Evolutionary conservation across 2,329 filamentous ascomycete species (phyloP).

Genomic region (Dactylellina sp.): DNA sequence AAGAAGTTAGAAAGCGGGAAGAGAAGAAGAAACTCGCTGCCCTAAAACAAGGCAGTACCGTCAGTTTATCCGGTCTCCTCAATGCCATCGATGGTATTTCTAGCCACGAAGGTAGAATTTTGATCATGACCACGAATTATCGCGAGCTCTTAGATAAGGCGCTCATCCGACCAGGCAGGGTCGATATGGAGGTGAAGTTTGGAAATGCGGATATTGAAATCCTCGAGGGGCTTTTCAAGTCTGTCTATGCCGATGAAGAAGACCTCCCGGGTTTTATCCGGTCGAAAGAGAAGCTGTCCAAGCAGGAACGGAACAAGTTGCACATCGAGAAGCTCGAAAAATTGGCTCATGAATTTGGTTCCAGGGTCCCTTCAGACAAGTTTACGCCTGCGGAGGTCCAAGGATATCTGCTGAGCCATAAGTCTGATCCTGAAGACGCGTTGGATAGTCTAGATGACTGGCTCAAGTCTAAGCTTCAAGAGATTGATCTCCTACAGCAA

Average conservation of each 20-base stretch:
- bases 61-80: constrained; percentile 78
- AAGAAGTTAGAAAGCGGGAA: constrained; percentile 47
- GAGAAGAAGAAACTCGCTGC: constrained; percentile 47
- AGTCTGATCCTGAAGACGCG: constrained; percentile 68
- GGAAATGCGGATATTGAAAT: constrained; percentile 70
- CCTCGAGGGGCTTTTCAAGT: constrained; percentile 70
- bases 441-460: constrained; percentile 67
- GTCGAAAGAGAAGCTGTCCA: constrained; percentile 60
- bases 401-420: constrained; percentile 71
- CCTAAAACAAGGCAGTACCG: constrained; percentile 31
- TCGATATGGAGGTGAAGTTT: constrained; percentile 69
- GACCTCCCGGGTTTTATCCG: constrained; percentile 60
- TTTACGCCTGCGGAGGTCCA: constrained; percentile 74
- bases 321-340: constrained; percentile 63
- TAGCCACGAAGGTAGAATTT: constrained; percentile 68
- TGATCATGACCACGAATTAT: constrained; percentile 62
- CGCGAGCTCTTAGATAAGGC: constrained; percentile 60
- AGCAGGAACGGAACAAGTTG: constrained; percentile 63
- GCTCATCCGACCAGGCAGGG: constrained; percentile 62
- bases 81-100: constrained; percentile 84
- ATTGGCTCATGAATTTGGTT: constrained; percentile 68
- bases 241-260: constrained; percentile 68
- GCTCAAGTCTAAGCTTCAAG: constrained; percentile 66
- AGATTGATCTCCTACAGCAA: constrained; percentile 73
- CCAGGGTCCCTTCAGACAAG: constrained; percentile 68